Evolutionary conservation across 768 basidiomycete genomes (phyloP), one percentile per base, ranked within the genome.

Genomic region (Suillus discolor): DNA sequence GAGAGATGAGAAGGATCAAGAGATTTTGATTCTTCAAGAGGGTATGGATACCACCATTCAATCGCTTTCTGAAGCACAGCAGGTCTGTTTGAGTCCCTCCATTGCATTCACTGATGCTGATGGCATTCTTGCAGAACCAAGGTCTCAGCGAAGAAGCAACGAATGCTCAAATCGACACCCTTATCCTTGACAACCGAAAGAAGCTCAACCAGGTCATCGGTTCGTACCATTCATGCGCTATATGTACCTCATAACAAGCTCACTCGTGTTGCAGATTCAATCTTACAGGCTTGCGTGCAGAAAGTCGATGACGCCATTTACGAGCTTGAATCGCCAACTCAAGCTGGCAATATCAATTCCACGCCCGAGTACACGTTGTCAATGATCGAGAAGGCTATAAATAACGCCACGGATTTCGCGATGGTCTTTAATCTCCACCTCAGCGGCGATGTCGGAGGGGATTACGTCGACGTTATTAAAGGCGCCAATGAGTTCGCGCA

Each of bases 261-360:
- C 67, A 63, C 61, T 67, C 60, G n/a, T 38, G 62, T 31, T 62
- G 25, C 62, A 96, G 97, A 99, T 79, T 99, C 97, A 0, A 98
- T 99, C 74, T 81, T 99, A 25, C 94, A 97, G 75, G 93, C 94
- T 4, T 98, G 97, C 76, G 91, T 97, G 38, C 92, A 96, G 70
- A 99, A 99, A 78, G 91, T 99, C 31, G 97, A 99, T 70, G 96
- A 99, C 72, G 87, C 94, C 6, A 93, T 99, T 71, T 99, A 99
- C 78, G 97, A 99, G 77, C 85, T 99, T 49, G 97, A 99, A 77
- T 97, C 97, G 4, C 94, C 95, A 3, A 91, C 93, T 47, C 93
- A 95, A 72, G 91, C 92, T 5, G 97, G 97, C 44, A 98, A 99
- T 78, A 85, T 91, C 70, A 97, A 93, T 74, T 94, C 97, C n/a